Conservation (phyloP, 345 rosid species). For the Schrenkiella parvula region DNA sequence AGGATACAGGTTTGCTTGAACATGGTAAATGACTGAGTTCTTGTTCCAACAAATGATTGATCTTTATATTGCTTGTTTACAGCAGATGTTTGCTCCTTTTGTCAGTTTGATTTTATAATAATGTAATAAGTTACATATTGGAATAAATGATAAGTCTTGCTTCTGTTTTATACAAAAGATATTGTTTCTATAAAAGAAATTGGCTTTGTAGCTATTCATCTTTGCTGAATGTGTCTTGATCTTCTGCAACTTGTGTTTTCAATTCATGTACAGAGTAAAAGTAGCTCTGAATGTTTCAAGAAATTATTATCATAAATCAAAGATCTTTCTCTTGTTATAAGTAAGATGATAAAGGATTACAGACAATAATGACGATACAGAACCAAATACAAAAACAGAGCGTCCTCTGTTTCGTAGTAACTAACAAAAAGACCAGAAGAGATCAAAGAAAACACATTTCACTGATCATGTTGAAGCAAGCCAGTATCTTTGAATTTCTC, state of each 20-base stretch:
- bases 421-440: neutral
- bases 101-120: neutral
- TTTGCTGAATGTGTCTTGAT: neutral
- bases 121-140: neutral
- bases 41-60: neutral
- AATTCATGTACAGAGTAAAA: neutral
- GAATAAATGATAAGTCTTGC: neutral
- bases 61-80: neutral
- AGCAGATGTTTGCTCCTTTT: neutral
- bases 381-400: slow-evolving; percentile 26
- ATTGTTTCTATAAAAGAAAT: neutral
- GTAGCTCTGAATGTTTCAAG: neutral
- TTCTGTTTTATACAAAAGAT: neutral
- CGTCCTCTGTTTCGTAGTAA: slow-evolving; percentile 19
- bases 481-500: slow-evolving; percentile 37
- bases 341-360: slow-evolving; percentile 3
- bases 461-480: slow-evolving; percentile 25
- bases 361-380: neutral
- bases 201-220: neutral
- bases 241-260: neutral
- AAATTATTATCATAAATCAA: neutral
- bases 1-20: slow-evolving; percentile 29
- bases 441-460: neutral
- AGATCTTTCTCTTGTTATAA: slow-evolving; percentile 8
- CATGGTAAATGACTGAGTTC: neutral